Evolutionary conservation across 345 rosid species (phyloP).

Genomic region (Alliaria petiolata): DNA sequence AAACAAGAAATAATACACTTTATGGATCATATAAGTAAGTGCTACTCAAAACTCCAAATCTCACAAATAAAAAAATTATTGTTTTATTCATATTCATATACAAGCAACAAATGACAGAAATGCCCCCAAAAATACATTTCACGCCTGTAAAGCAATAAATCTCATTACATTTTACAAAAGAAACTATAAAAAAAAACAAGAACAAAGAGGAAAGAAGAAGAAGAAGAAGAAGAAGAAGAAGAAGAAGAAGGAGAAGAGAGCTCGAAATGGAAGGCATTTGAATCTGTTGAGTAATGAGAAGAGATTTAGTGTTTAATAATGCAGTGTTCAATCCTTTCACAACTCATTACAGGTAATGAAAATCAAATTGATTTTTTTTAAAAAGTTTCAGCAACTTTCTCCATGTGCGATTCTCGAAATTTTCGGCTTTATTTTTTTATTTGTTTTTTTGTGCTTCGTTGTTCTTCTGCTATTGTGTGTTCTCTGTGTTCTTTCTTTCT

Average conservation of each 20-base stretch:
- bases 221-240: neutral
- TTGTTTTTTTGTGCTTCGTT: conserved; percentile 36
- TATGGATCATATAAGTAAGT: neutral
- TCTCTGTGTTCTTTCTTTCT: conserved; percentile 29
- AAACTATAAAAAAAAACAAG: neutral
- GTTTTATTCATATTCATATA: conserved; percentile 22
- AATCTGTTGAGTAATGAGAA: conserved; percentile 5
- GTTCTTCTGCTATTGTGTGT: conserved; percentile 39
- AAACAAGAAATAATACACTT: neutral
- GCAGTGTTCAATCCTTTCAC: conserved; percentile 30
- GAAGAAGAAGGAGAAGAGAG: too few relatives aligned
- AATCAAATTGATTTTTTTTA: neutral
- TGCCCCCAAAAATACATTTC: conserved; percentile 27
- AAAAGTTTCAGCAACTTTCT: neutral
- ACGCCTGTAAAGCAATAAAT: conserved; percentile 37
- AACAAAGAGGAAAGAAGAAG: neutral
- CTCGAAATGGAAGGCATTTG: conserved; percentile 15
- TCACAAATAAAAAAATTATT: conserved; percentile 21
- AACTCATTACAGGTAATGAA: conserved; percentile 31
- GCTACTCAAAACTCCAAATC: conserved; percentile 18
- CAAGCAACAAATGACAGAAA: conserved; percentile 32
- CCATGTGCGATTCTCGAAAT: conserved; percentile 29
- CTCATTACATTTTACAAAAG: conserved; percentile 21
- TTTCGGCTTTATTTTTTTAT: conserved; percentile 1
- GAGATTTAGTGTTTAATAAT: conserved; percentile 15